Evolutionary conservation across 2,329 filamentous ascomycete species (phyloP).

Genomic region (Endothia cerciana): DNA sequence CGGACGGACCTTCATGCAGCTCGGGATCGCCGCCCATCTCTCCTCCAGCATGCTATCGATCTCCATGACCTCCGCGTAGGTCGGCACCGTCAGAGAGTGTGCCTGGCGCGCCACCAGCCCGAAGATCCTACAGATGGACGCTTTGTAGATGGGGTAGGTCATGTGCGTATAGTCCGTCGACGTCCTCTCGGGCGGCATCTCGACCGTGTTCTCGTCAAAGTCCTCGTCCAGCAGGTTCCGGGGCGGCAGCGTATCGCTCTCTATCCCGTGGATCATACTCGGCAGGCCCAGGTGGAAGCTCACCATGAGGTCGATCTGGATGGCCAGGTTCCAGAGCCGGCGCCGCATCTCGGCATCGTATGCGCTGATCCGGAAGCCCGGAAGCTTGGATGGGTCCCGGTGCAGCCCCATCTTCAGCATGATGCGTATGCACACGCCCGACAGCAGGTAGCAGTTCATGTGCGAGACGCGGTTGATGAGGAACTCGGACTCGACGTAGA

Average conservation of each 20-base stretch:
- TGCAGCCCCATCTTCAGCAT: constrained; percentile 64
- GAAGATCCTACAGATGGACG: constrained; percentile 51
- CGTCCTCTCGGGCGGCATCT: constrained; percentile 61
- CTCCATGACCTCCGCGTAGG: constrained; percentile 53
- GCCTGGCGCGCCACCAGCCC: constrained; percentile 54
- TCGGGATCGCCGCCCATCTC: constrained; percentile 50
- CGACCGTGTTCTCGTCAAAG: constrained; percentile 58
- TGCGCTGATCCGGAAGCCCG: constrained; percentile 46
- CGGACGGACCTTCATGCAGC: constrained; percentile 52
- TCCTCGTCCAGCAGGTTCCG: constrained; percentile 69
- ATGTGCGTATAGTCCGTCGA: constrained; percentile 62
- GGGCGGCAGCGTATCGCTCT: constrained; percentile 65
- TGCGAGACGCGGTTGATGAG: constrained; percentile 54
- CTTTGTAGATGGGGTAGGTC: constrained; percentile 59
- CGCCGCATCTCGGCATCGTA: constrained; percentile 60
- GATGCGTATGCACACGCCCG: constrained; percentile 53
- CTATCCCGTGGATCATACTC: constrained; percentile 60
- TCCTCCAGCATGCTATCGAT: constrained; percentile 52
- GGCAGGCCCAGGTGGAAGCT: constrained; percentile 71
- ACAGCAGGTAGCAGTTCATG: constrained; percentile 58
- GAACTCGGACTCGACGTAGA: constrained; percentile 59
- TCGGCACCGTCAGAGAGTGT: constrained; percentile 51
- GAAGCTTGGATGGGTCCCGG: constrained; percentile 56
- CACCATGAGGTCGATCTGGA: constrained; percentile 65
- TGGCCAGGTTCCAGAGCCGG: constrained; percentile 56